Conservation (phyloP, 306 rosid species). For the Glycine latifolia region DNA sequence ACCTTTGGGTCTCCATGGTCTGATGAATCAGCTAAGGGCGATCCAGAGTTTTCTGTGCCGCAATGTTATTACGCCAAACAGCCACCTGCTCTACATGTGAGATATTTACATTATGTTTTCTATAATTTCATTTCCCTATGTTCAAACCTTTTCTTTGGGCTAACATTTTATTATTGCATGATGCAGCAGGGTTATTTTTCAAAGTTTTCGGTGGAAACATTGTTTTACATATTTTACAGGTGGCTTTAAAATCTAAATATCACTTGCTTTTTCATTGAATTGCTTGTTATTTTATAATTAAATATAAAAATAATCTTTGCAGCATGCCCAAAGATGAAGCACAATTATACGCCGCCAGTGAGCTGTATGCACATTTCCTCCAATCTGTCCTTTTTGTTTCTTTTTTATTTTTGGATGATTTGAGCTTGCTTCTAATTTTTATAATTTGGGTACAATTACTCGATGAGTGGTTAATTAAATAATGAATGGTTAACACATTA, state of each 20-base stretch:
- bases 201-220: conserved; percentile 77
- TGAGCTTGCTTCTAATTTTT: conserved; percentile 19
- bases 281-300: conserved; percentile 15
- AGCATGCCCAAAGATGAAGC: conserved; percentile 99
- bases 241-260: conserved; percentile 42
- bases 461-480: conserved; percentile 2
- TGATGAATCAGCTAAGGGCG: conserved; percentile 94
- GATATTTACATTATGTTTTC: conserved; percentile 34
- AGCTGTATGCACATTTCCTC: conserved; percentile 73
- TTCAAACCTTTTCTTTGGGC: conserved; percentile 33
- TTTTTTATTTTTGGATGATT: conserved; percentile 1
- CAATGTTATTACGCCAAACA: conserved; percentile 88
- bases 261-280: conserved; percentile 2
- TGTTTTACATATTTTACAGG: conserved; percentile 98
- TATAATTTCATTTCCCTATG: conserved; percentile 24
- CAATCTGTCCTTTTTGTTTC: conserved; percentile 13
- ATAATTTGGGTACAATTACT: conserved; percentile 9
- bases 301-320: conserved; percentile 40
- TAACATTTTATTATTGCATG: conserved; percentile 33
- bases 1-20: conserved; percentile 99
- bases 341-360: conserved; percentile 86
- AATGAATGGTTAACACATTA: neutral
- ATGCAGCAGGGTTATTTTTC: conserved; percentile 83
- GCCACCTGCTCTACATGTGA: conserved; percentile 82
- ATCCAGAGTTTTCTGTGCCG: conserved; percentile 88